Evolutionary conservation across 2,329 filamentous ascomycete species (phyloP).

Genomic region (Berkeleyomyces rouxiae): DNA sequence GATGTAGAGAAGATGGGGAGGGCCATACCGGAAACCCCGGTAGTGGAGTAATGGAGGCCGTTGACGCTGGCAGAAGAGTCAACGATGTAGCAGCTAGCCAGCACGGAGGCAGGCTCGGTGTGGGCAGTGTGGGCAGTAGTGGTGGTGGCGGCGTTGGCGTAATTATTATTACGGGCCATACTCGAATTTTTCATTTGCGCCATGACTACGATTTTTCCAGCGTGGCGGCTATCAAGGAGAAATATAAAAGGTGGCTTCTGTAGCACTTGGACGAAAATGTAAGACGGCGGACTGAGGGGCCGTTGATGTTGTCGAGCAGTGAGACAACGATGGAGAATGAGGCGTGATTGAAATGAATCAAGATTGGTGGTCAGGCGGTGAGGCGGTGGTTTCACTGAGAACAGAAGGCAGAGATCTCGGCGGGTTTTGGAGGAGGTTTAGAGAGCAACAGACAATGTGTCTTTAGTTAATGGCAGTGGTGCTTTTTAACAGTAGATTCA

Average conservation of each 20-base stretch:
- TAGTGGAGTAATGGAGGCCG: slow-evolving; percentile 92
- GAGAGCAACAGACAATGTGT: not conserved
- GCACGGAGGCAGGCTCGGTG: slow-evolving; percentile 53
- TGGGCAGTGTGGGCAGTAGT: slow-evolving; percentile 38
- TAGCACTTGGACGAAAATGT: slow-evolving; percentile 2
- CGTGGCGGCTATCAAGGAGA: not conserved
- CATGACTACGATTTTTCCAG: slow-evolving; percentile 28
- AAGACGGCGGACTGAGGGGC: not conserved
- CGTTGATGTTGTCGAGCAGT: not conserved
- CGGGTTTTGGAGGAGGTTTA: not conserved
- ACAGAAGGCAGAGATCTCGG: not conserved
- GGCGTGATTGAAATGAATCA: not conserved
- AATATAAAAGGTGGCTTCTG: slow-evolving; percentile 8
- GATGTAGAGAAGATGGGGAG: not conserved
- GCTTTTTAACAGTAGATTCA: not conserved
- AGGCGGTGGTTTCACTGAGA: not conserved
- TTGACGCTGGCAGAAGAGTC: slow-evolving; percentile 55
- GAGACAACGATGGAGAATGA: not conserved
- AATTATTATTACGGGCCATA: slow-evolving; percentile 60
- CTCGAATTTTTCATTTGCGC: slow-evolving; percentile 55
- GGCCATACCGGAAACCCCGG: slow-evolving; percentile 55
- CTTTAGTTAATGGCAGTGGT: not conserved
- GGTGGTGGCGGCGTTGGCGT: slow-evolving; percentile 42
- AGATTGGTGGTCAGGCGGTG: not conserved
- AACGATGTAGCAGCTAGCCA: slow-evolving; percentile 84